These are phyloP conservation scores for Infundibulicybe gibba DNA, from an alignment of 768 basidiomycete genomes.

Conservation along the genomic window DNA sequence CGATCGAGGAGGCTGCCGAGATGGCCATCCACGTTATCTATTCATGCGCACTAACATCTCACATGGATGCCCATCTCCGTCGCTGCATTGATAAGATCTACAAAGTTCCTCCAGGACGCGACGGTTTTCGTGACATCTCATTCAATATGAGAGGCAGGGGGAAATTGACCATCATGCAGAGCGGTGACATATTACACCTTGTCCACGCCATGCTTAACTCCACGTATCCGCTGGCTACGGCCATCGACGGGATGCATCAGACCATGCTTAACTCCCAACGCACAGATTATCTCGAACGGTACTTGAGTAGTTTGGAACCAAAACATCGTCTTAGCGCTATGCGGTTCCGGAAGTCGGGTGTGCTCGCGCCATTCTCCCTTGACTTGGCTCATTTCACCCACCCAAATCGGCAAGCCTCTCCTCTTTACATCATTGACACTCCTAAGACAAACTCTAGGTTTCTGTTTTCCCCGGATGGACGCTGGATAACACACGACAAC, in stretches of 20 bases:
- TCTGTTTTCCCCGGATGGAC: too few relatives aligned
- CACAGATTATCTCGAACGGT: slow-evolving; percentile 33
- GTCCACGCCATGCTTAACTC: slow-evolving; percentile 20
- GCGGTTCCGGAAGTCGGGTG: slow-evolving; percentile 21
- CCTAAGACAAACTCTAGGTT: too few relatives aligned
- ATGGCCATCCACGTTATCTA: slow-evolving; percentile 31
- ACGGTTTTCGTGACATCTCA: slow-evolving; percentile 6
- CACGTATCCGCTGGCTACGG: slow-evolving; percentile 15
- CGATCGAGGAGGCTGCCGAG: too few relatives aligned
- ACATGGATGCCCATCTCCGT: slow-evolving; percentile 18
- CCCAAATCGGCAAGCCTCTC: too few relatives aligned
- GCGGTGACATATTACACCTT: slow-evolving; percentile 10
- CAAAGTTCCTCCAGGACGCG: background rate
- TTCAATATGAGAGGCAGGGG: too few relatives aligned
- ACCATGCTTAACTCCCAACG: too few relatives aligned
- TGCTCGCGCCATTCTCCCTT: slow-evolving; percentile 26
- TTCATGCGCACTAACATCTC: slow-evolving; percentile 20
- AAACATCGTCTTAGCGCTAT: slow-evolving; percentile 26
- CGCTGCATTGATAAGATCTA: too few relatives aligned
- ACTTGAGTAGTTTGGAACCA: slow-evolving; percentile 28
- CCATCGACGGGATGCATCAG: too few relatives aligned
- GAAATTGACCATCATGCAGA: slow-evolving; percentile 11
- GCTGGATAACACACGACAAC: too few relatives aligned
- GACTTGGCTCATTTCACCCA: too few relatives aligned
- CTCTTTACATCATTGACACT: too few relatives aligned